Conservation (phyloP, 208 protist genomes). For the Leishmania arabica region DNA sequence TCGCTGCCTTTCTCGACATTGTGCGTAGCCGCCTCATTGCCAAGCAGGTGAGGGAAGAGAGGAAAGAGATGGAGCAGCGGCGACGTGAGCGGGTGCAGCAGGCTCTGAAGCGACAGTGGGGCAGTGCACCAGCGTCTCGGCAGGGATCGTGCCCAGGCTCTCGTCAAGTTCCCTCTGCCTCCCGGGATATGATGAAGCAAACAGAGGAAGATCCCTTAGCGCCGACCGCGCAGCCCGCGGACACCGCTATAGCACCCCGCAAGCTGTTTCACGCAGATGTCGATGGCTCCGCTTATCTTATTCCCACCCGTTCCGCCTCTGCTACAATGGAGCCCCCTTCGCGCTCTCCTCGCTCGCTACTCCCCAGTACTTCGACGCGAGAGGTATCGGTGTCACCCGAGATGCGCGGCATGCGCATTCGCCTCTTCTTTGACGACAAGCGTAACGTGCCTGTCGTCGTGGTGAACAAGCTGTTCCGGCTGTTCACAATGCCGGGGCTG, state of each 20-base stretch:
- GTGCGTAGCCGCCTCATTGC: slow-evolving; percentile 24
- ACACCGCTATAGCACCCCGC: neutral
- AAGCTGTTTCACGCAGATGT: slow-evolving; percentile 34
- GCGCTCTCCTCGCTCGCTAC: neutral
- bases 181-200: slow-evolving; percentile 4
- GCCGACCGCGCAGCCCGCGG: neutral
- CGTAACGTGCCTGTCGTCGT: slow-evolving; percentile 50
- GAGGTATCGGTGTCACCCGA: slow-evolving; percentile 5
- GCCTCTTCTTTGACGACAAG: slow-evolving; percentile 47
- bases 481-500: slow-evolving; percentile 43
- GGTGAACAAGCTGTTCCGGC: slow-evolving; percentile 63
- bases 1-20: slow-evolving; percentile 32
- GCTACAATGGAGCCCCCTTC: neutral
- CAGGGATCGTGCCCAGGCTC: slow-evolving; percentile 1
- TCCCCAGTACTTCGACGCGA: neutral
- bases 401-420: slow-evolving; percentile 46
- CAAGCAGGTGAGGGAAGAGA: slow-evolving; percentile 23
- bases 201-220: neutral
- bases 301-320: slow-evolving; percentile 10
- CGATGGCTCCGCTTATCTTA: slow-evolving; percentile 36
- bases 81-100: slow-evolving; percentile 11
- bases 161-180: neutral
- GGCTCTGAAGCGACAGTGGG: slow-evolving; percentile 19
- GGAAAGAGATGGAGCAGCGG: slow-evolving; percentile 1
- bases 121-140: slow-evolving; percentile 3